Base-by-base conservation (phyloP, 371 early-diverging fungal species). In the Rhizopus delemar region DNA sequence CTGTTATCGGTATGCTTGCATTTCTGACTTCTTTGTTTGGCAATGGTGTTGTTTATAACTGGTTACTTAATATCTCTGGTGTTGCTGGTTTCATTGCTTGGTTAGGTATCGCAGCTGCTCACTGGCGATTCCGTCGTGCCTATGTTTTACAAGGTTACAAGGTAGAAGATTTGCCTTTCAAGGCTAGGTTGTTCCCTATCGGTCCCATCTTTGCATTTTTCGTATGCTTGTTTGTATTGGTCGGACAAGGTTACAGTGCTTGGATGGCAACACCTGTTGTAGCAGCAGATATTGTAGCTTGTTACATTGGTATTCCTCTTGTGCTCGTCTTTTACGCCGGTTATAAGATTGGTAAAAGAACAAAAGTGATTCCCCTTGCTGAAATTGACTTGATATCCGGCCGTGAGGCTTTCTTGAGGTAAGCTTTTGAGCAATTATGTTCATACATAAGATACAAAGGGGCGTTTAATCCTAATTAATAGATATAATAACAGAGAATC, bases 91-190 rank as follows among this genome's bases (percentile, higher is more conserved):
- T 93, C 59, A 75, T 90, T 48, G 87, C 91, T 51, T 94, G 94
- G 94, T 55, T 75, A 46, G 73, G 89, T 60, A 94, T 94, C 65
- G 81, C 84, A 5, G 70, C 87, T 36, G 81, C 84, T 51, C 93
- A 94, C 65, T 80, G 84, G 52, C 88, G 93, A 12, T 94, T 94
- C 86, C 89, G 93, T 41, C 79, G 75, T 50, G 93, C 93, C 9
- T 88, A 83, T 63, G 63, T 74, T 28, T 81, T 81, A 12, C 94
- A 94, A 70, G 90, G 90, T 5, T 80, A 79, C 39, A 65, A 73
- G 8, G 67, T 89, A 43, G 65, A 70, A 5, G 90, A 88, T 35
- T 73, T 94, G 33, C 91, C 93, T 0, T 94, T 90, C 67, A 65
- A 66, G 39, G 86, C 93, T 0, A 79, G 84, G 7, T 63, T 85